phyloP scores from a whole-genome alignment of 768 basidiomycete species.

The Pluteus cervinus region DNA sequence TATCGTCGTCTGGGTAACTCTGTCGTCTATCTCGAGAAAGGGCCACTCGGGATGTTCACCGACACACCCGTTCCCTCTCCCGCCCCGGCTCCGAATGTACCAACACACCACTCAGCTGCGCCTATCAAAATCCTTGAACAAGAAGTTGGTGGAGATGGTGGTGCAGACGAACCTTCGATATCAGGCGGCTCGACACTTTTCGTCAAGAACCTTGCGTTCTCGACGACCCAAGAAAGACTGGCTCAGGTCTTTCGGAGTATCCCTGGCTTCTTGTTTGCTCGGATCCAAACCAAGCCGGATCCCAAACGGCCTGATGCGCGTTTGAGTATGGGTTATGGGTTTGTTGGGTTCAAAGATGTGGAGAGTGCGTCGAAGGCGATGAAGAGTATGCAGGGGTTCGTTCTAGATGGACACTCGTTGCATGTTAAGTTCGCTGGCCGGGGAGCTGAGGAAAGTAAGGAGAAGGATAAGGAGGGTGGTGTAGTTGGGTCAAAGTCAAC shows the following conservation, averaged over 20 bases:
- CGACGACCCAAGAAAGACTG: conserved; percentile 76
- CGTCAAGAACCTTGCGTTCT: conserved; percentile 93
- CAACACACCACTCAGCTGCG: conserved; percentile 13
- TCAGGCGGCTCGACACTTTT: conserved; percentile 79
- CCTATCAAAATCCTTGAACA: conserved; percentile 42
- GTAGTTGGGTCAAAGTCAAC: conserved; percentile 45
- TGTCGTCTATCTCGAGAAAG: conserved; percentile 90
- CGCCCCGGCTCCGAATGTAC: conserved; percentile 2
- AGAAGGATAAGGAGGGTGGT: conserved; percentile 28
- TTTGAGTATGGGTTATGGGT: conserved; percentile 95
- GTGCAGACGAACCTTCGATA: conserved; percentile 38
- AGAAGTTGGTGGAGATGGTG: conserved; percentile 24
- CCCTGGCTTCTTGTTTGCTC: conserved; percentile 79
- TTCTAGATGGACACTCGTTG: conserved; percentile 82
- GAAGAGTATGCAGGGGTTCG: conserved; percentile 73
- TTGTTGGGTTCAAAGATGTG: conserved; percentile 79
- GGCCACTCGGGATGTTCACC: conserved; percentile 77
- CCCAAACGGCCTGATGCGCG: conserved; percentile 61
- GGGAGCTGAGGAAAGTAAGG: conserved; percentile 49
- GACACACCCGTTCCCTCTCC: conserved; percentile 17
- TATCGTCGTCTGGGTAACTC: conserved; percentile 88
- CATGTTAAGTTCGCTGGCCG: conserved; percentile 84
- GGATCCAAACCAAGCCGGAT: conserved; percentile 88
- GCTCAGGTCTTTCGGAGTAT: conserved; percentile 64
- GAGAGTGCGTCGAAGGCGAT: conserved; percentile 72